phyloP scores from a whole-genome alignment of 2,329 filamentous ascomycete genomes.

The Fusarium buharicum region DNA sequence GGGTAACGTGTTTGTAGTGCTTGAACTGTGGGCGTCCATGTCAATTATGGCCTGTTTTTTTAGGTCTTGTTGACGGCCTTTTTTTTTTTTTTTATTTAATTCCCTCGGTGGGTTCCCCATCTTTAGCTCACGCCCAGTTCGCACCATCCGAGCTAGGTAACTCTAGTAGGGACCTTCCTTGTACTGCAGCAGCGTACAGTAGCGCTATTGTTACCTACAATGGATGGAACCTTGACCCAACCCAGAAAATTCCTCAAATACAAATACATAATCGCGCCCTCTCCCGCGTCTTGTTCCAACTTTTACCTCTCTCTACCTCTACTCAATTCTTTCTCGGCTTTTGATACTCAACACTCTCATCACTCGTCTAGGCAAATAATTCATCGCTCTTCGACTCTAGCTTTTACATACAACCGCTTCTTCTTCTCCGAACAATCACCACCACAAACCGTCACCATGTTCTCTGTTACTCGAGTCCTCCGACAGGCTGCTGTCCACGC shows the following conservation, averaged over 20 bases:
- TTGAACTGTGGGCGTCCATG: conserved; percentile 12
- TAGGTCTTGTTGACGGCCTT: conserved; percentile 12
- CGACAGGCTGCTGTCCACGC: conserved; percentile 69
- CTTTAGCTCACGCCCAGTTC: conserved; percentile 29
- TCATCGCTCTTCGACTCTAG: conserved; percentile 9
- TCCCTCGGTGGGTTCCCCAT: conserved; percentile 11
- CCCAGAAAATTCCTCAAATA: conserved; percentile 45
- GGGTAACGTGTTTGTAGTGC: conserved; percentile 29
- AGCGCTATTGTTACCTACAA: background rate
- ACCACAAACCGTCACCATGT: conserved; percentile 55
- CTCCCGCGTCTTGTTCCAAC: conserved; percentile 26
- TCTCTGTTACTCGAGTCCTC: conserved; percentile 64
- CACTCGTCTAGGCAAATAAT: conserved; percentile 9
- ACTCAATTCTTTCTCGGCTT: conserved; percentile 22
- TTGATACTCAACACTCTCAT: conserved; percentile 1
- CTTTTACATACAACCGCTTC: background rate
- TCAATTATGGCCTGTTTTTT: conserved; percentile 36
- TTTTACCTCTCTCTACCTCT: background rate
- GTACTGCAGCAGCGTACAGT: conserved; percentile 2
- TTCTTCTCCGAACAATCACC: conserved; percentile 22
- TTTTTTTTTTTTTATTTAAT: conserved; percentile 14
- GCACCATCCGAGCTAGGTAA: conserved; percentile 30
- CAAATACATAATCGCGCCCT: conserved; percentile 33
- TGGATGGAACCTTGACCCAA: conserved; percentile 3
- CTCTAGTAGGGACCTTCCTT: conserved; percentile 21